Conservation (phyloP, 2,329 filamentous ascomycete genomes). For the Venturiaceae sp. region DNA sequence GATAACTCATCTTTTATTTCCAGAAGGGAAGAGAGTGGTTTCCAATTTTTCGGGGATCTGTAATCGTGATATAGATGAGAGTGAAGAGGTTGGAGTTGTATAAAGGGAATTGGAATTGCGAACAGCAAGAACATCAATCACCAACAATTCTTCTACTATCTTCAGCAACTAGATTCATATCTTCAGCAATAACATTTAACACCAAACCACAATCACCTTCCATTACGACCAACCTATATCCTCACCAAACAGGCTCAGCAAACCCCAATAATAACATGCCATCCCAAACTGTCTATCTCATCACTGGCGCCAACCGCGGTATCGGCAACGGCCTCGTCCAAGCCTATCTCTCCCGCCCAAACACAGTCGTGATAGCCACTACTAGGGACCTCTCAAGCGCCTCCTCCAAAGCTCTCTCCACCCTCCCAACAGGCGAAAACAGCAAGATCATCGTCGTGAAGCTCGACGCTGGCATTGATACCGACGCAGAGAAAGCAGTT, state of each 20-base stretch:
- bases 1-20: no score
- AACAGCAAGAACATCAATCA: no score
- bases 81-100: no score
- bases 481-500: slow-evolving; percentile 9
- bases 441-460: slow-evolving; percentile 8
- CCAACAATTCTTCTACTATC: no score
- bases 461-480: slow-evolving; percentile 1
- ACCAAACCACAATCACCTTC: no score
- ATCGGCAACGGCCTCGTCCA: background rate
- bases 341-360: background rate
- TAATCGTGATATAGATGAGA: no score
- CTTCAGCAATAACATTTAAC: no score
- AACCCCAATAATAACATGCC: background rate
- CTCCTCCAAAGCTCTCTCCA: background rate
- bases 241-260: background rate
- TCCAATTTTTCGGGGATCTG: no score
- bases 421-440: background rate
- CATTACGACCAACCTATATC: no score
- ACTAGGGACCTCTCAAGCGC: background rate
- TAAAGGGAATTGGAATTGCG: no score
- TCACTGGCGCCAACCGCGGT: background rate
- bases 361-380: background rate
- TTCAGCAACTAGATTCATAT: no score
- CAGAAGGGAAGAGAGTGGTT: no score
- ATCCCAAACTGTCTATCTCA: background rate